A percentile compares a stretch with the other conserved stretches of the same genome.
These are phyloP conservation scores for Ustilago hordei DNA, from an alignment of 1,284 basidiomycete genomes.

Conservation along the genomic window DNA sequence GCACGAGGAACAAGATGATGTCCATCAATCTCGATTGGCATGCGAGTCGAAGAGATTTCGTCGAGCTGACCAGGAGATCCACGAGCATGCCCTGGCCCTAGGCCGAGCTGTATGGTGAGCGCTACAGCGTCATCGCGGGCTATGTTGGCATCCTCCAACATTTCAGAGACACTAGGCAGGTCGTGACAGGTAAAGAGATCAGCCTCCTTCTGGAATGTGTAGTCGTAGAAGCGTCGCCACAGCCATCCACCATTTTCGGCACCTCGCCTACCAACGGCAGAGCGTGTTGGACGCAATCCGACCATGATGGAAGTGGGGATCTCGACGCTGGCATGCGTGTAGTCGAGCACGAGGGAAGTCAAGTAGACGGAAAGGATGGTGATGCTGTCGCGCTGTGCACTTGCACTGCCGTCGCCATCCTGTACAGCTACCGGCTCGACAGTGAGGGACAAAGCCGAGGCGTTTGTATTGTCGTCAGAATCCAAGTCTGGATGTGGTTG, in stretches of 20 bases:
- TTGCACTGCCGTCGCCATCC: neutral
- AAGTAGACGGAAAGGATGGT: constrained; percentile 61
- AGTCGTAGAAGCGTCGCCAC: constrained; percentile 53
- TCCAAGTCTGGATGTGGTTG: neutral
- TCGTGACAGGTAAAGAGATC: constrained; percentile 60
- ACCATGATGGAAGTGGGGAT: constrained; percentile 59
- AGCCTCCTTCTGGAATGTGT: constrained; percentile 51
- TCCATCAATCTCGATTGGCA: constrained; percentile 56
- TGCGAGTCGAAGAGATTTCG: constrained; percentile 6
- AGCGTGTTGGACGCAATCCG: constrained; percentile 42
- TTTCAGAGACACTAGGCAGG: constrained; percentile 53
- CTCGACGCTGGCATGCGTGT: constrained; percentile 44
- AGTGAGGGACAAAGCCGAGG: neutral
- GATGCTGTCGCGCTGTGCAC: constrained; percentile 17
- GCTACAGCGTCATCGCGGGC: constrained; percentile 52
- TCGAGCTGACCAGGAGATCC: constrained; percentile 6
- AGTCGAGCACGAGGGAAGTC: constrained; percentile 55
- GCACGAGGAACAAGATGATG: constrained; percentile 53
- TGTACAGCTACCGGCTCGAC: constrained; percentile 9
- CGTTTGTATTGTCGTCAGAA: neutral
- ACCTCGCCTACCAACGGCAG: constrained; percentile 19
- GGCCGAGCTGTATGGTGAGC: constrained; percentile 60
- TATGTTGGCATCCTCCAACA: constrained; percentile 41
- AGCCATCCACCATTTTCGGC: constrained; percentile 39
- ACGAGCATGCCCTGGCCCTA: constrained; percentile 49